Evolutionary conservation across 805 yeast species (phyloP).

Genomic region (Lachancea nothofagi): DNA sequence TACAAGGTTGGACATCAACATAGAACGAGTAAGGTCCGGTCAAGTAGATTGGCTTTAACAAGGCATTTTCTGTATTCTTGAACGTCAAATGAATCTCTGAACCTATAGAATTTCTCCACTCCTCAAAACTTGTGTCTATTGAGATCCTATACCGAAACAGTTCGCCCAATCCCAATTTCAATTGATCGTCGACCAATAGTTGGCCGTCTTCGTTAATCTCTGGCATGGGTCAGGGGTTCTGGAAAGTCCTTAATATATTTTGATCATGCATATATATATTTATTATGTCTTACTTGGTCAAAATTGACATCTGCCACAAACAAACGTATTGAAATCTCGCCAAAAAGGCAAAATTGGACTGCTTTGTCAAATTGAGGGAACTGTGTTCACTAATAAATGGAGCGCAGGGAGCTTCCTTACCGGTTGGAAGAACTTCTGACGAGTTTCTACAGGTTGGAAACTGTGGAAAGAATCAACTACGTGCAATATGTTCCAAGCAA

Average conservation of each 20-base stretch:
- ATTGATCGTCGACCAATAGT: conserved; percentile 20
- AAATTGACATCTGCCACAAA: too few species aligned
- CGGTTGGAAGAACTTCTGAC: conserved; percentile 28
- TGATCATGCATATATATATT: too few species aligned
- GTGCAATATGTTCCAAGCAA: conserved; percentile 30
- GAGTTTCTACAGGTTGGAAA: conserved; percentile 28
- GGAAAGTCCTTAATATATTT: not conserved
- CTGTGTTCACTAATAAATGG: not conserved
- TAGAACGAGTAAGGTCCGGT: conserved; percentile 88
- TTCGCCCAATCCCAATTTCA: conserved; percentile 28
- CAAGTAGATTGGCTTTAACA: conserved; percentile 75
- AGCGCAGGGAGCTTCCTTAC: conserved; percentile 10
- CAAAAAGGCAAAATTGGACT: not conserved
- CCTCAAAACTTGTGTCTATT: conserved; percentile 17
- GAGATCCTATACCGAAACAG: conserved; percentile 24
- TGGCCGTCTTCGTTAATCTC: conserved; percentile 10
- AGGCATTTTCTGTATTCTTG: conserved; percentile 63
- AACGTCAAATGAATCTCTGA: conserved; percentile 41
- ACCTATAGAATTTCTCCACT: conserved; percentile 10
- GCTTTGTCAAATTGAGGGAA: not conserved
- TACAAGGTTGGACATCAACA: conserved; percentile 68
- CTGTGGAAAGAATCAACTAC: conserved; percentile 29
- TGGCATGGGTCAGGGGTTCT: conserved; percentile 1
- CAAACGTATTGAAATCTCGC: not conserved
- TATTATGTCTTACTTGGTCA: too few species aligned